Conservation (phyloP, 192 early-diverging fungal species). For the Cladochytrium replicatum region DNA sequence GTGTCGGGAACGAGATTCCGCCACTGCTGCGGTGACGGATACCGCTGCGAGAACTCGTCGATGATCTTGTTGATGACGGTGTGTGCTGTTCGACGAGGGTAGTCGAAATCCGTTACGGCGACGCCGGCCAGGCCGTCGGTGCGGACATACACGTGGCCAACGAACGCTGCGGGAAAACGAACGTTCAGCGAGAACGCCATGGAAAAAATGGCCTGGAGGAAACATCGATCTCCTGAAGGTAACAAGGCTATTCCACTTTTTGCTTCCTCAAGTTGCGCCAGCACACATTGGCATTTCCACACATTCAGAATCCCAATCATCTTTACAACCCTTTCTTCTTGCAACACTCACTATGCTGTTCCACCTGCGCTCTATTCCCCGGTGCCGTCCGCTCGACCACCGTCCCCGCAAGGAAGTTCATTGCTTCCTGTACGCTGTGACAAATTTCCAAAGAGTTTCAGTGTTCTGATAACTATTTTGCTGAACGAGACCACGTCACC, state of each 20-base stretch:
- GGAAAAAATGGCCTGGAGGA: background rate
- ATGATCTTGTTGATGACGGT: slow-evolving; percentile 72
- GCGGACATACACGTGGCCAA: slow-evolving; percentile 71
- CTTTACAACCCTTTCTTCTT: background rate
- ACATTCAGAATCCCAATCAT: too few relatives aligned
- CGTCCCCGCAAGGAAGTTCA: slow-evolving; percentile 74
- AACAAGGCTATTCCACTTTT: background rate
- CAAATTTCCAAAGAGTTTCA: background rate
- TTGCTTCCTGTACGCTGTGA: slow-evolving; percentile 67
- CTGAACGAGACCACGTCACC: slow-evolving; percentile 28
- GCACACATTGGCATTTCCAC: background rate
- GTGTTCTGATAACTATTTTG: background rate
- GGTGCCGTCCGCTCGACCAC: slow-evolving; percentile 74
- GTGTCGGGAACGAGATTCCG: slow-evolving; percentile 27
- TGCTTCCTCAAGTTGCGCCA: background rate
- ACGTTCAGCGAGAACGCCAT: background rate
- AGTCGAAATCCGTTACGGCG: slow-evolving; percentile 76
- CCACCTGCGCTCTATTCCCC: slow-evolving; percentile 71
- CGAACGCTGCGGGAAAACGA: slow-evolving; percentile 47
- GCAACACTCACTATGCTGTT: slow-evolving; percentile 54
- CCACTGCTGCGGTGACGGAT: slow-evolving; percentile 35
- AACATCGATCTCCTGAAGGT: background rate
- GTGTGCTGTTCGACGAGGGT: slow-evolving; percentile 82
- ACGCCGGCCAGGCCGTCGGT: slow-evolving; percentile 62
- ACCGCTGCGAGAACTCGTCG: slow-evolving; percentile 73